A percentile compares a stretch with the other conserved stretches of the same genome.
Evolutionary conservation across 2,329 filamentous ascomycete species (phyloP).

Genomic region (Fusarium gaditjirri): DNA sequence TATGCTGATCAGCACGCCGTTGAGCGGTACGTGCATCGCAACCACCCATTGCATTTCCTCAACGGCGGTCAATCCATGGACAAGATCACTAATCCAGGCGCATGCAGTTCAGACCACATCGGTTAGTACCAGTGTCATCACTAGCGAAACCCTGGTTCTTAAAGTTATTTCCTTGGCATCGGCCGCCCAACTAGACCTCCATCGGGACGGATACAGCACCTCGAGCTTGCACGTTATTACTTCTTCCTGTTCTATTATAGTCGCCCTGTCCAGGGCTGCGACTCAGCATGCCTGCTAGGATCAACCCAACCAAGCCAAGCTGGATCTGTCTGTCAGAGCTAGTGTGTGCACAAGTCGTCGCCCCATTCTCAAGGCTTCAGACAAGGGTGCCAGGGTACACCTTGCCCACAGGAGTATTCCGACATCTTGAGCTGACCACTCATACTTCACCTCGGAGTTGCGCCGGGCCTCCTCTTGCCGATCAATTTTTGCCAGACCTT

Average conservation of each 20-base stretch:
- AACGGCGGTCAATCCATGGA: constrained; percentile 17
- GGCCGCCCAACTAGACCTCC: constrained; percentile 29
- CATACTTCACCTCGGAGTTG: constrained; percentile 32
- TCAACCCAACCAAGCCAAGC: constrained; percentile 20
- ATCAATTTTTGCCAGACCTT: constrained; percentile 27
- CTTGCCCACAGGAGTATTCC: constrained; percentile 37
- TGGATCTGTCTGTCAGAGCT: constrained; percentile 36
- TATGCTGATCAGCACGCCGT: constrained; percentile 20
- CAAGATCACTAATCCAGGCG: constrained; percentile 42
- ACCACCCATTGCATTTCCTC: constrained; percentile 17
- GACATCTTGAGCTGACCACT: constrained; percentile 19
- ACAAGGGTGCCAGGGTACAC: constrained; percentile 12
- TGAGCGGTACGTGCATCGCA: constrained; percentile 33
- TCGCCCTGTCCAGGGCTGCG: constrained; percentile 25
- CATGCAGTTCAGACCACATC: constrained; percentile 32
- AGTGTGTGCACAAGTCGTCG: constrained; percentile 25
- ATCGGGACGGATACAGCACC: background rate
- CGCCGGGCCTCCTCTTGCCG: constrained; percentile 27
- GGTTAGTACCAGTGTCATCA: constrained; percentile 28
- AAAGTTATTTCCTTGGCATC: constrained; percentile 34
- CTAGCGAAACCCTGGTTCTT: constrained; percentile 34
- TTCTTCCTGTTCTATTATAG: constrained; percentile 39
- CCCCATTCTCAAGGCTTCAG: constrained; percentile 20
- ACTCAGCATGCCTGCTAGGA: constrained; percentile 42
- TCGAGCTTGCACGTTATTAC: constrained; percentile 14